Percentiles rank a stretch among this genome's conserved stretches.
Conservation (phyloP, 805 yeast genomes). For the Yamadazyma nakazawae region DNA sequence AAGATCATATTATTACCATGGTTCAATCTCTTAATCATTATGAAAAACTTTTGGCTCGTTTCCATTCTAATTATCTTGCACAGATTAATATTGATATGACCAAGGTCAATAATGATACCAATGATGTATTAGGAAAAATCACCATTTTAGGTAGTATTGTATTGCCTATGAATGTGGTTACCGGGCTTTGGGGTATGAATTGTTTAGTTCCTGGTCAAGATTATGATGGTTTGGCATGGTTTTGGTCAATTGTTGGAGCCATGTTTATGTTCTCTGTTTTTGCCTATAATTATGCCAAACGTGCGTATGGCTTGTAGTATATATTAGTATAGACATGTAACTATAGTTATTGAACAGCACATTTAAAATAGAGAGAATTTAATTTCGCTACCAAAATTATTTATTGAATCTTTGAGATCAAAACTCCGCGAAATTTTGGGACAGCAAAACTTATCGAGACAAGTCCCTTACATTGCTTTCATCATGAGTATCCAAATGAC, state of each 20-base stretch:
- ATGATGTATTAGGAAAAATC: constrained; percentile 90
- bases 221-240: constrained; percentile 38
- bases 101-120: constrained; percentile 92
- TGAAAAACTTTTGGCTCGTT: constrained; percentile 87
- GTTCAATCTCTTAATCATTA: constrained; percentile 91
- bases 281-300: constrained; percentile 40
- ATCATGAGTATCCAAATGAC: constrained; percentile 46
- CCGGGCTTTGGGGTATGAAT: constrained; percentile 99
- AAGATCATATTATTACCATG: constrained; percentile 97
- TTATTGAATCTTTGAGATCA: background rate
- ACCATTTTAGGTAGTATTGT: constrained; percentile 94
- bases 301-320: constrained; percentile 35
- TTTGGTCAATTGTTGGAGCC: constrained; percentile 33
- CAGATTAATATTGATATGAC: constrained; percentile 98
- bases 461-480: background rate
- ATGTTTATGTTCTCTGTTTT: constrained; percentile 34
- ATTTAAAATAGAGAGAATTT: background rate
- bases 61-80: constrained; percentile 95
- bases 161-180: constrained; percentile 88
- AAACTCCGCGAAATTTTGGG: background rate
- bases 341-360: background rate
- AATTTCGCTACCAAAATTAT: background rate
- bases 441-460: background rate
- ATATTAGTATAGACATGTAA: background rate
- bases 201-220: constrained; percentile 92